Evolutionary conservation across 2,329 filamentous ascomycete genomes (phyloP), one percentile per base, ranked within the genome.

Genomic region (Penicillium oxalicum): DNA sequence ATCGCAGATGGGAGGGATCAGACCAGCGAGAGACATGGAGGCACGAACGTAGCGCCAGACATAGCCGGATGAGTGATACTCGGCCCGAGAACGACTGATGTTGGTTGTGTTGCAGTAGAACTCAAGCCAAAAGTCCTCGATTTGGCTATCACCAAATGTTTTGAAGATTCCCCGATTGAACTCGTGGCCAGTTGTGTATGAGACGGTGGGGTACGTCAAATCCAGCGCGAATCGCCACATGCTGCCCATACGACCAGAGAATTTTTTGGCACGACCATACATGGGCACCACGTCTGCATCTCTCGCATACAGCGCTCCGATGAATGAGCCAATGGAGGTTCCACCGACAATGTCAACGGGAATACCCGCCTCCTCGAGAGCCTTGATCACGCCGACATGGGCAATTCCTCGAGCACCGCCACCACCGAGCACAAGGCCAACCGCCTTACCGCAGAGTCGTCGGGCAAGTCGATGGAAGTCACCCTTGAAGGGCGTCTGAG

Each of bases 21-120:
- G 73, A 2, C 94, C 93, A 0, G 93, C 93, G 4, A 98, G 79
- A 1, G 91, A 94, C 93, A 98, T 98, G 9, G 90, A 95, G 0
- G 93, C 93, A 40, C 93, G 82, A 25, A 98, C 88, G 62, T 98
- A 98, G 37, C 94, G 82, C 93, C 93, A 98, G 0, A 93, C 91
- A 63, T 98, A 98, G 11, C 93, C 93, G 52, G 87, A 93, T 0
- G 90, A 96, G 70, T 98, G 93, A 57, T 94, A 91, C 66, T 98
- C 93, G 3, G 83, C 83, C 18, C 91, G 81, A 52, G 87, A 93
- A 69, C 95, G 94, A 73, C 87, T 94, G 71, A 98, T 97, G 69
- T 97, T 98, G 34, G 94, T 98, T 0, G 93, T 97, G 71, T 98
- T 98, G 78, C 94, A 98, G 73, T 98, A 98, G 67, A 89, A 98